These are phyloP conservation scores for Gaultheria prostrata DNA, from an alignment of 148 eudicot genomes.

Conservation along the genomic window DNA sequence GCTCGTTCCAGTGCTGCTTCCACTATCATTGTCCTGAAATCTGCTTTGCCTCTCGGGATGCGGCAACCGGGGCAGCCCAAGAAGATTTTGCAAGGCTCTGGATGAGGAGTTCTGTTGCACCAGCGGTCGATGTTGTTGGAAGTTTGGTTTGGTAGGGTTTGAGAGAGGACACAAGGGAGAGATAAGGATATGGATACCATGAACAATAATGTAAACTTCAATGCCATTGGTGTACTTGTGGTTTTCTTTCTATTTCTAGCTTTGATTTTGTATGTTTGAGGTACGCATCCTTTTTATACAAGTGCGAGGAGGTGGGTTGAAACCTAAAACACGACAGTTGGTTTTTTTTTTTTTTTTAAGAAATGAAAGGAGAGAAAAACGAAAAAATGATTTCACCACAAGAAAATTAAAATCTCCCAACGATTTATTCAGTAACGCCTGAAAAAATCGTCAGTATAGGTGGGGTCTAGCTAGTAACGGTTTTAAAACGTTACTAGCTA, in stretches of 20 bases:
- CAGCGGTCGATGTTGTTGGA: constrained; percentile 32
- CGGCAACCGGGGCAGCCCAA: constrained; percentile 26
- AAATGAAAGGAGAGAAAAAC: no score
- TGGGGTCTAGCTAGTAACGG: no score
- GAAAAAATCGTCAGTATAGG: no score
- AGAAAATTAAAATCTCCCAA: no score
- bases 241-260: not conserved
- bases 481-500: no score
- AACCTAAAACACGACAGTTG: constrained; percentile 10
- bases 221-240: constrained; percentile 3
- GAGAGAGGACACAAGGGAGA: not conserved
- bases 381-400: no score
- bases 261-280: not conserved
- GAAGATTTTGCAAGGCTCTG: constrained; percentile 39
- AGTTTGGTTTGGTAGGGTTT: constrained; percentile 5
- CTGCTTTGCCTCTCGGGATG: constrained; percentile 33
- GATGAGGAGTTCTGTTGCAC: constrained; percentile 43
- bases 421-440: no score
- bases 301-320: not conserved
- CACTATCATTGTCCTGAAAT: constrained; percentile 49
- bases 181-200: not conserved
- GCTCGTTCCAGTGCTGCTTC: constrained; percentile 53
- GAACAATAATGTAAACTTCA: not conserved
- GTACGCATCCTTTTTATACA: not conserved
- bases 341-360: not conserved